phyloP scores from a whole-genome alignment of 345 rosid genomes.

The Salix caprea region DNA sequence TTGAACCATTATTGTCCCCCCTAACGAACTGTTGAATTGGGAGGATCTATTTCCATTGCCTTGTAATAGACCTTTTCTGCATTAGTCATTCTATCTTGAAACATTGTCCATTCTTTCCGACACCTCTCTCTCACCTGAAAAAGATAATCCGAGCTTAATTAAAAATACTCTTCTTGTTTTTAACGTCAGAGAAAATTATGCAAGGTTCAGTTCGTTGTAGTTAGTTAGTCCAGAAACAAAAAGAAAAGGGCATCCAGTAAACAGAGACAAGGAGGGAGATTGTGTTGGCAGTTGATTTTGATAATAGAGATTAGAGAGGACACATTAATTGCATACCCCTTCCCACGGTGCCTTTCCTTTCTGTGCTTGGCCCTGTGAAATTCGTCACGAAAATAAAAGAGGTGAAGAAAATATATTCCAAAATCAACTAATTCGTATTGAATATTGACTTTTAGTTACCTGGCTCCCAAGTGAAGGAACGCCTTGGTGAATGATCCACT shows the following conservation, averaged over 20 bases:
- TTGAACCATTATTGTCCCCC: neutral
- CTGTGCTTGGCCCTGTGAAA: slow-evolving; percentile 40
- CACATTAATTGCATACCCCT: slow-evolving; percentile 43
- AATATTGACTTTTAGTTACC: slow-evolving; percentile 29
- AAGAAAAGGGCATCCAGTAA: too few species aligned
- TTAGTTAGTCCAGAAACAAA: too few species aligned
- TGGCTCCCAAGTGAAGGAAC: slow-evolving; percentile 71
- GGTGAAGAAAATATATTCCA: neutral
- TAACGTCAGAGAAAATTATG: neutral
- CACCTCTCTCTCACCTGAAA: slow-evolving; percentile 84
- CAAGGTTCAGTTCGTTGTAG: too few species aligned
- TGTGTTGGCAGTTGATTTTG: neutral
- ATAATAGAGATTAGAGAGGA: neutral
- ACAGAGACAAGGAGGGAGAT: neutral
- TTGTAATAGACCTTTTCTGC: slow-evolving; percentile 64
- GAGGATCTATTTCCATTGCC: slow-evolving; percentile 31
- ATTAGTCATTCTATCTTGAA: slow-evolving; percentile 49
- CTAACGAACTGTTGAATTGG: slow-evolving; percentile 24
- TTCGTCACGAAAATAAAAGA: slow-evolving; percentile 2
- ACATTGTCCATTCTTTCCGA: slow-evolving; percentile 74
- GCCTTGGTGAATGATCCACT: slow-evolving; percentile 62
- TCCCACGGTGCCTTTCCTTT: slow-evolving; percentile 56
- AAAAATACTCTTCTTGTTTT: neutral
- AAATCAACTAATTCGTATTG: neutral
- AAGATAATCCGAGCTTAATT: neutral